Percentiles rank a stretch among this genome's conserved stretches.
phyloP scores from a whole-genome alignment of 140 eudicot species.

The Ambrosia hybrid region DNA sequence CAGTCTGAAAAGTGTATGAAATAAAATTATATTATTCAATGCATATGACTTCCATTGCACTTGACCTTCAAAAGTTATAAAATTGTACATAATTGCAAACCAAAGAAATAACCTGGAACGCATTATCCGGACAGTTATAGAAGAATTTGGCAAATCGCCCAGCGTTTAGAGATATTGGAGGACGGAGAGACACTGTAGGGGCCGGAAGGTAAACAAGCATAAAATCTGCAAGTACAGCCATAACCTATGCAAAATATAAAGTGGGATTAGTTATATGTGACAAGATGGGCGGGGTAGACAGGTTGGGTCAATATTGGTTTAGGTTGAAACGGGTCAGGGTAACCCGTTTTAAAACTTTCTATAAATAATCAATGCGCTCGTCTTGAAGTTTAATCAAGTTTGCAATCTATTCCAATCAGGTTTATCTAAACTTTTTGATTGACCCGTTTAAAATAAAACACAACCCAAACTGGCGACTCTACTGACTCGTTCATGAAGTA shows the following conservation, averaged over 20 bases:
- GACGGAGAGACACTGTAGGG: conserved; percentile 86
- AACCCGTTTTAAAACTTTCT: too few relatives aligned
- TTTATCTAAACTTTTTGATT: not conserved
- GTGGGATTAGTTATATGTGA: not conserved
- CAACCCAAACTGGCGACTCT: not conserved
- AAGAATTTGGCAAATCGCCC: conserved; percentile 77
- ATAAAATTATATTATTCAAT: not conserved
- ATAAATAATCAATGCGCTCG: too few relatives aligned
- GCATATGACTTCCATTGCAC: conserved; percentile 8
- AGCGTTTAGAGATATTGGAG: conserved; percentile 62
- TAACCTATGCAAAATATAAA: conserved; percentile 49
- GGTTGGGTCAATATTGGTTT: not conserved
- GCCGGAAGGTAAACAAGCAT: conserved; percentile 99
- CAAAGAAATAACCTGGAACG: conserved; percentile 71
- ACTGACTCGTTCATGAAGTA: not conserved
- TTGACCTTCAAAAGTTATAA: not conserved
- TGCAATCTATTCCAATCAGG: not conserved
- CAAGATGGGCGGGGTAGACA: too few relatives aligned
- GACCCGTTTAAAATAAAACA: not conserved
- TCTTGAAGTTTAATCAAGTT: not conserved
- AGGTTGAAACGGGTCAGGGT: not conserved
- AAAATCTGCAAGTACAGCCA: conserved; percentile 98
- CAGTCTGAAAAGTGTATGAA: conserved; percentile 48
- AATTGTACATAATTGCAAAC: not conserved
- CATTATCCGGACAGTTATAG: conserved; percentile 88